Evolutionary conservation across 129 eudicot species (phyloP).

Genomic region (Chrysanthemum lavandulifolium): DNA sequence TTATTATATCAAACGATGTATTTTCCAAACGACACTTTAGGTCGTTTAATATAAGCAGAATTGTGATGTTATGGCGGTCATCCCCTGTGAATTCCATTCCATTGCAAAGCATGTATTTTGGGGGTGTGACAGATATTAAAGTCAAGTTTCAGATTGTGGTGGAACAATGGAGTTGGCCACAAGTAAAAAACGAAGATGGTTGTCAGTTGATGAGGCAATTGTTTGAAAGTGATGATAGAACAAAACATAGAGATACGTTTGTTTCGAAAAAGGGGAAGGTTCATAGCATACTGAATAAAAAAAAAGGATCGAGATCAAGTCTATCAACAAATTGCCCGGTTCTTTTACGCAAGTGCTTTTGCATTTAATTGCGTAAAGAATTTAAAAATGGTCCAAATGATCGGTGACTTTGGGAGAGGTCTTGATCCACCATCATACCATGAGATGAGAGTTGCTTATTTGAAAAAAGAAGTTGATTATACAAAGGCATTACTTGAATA

Average conservation of each 20-base stretch:
- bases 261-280: not conserved
- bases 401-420: slow-evolving; percentile 12
- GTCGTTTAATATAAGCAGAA: no score
- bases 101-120: no score
- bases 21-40: no score
- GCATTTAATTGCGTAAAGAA: not conserved
- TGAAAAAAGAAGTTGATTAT: not conserved
- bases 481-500: no score
- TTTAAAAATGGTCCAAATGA: not conserved
- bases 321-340: not conserved
- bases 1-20: no score
- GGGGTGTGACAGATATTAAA: no score
- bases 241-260: not conserved
- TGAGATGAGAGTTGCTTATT: slow-evolving; percentile 7
- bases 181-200: not conserved
- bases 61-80: no score
- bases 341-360: not conserved
- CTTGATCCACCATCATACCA: slow-evolving; percentile 4
- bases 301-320: not conserved
- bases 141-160: not conserved
- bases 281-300: not conserved
- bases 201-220: not conserved
- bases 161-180: not conserved
- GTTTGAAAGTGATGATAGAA: not conserved
- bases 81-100: no score